Conservation (phyloP, 2,329 filamentous ascomycete species). For the Colletotrichum paranaense region DNA sequence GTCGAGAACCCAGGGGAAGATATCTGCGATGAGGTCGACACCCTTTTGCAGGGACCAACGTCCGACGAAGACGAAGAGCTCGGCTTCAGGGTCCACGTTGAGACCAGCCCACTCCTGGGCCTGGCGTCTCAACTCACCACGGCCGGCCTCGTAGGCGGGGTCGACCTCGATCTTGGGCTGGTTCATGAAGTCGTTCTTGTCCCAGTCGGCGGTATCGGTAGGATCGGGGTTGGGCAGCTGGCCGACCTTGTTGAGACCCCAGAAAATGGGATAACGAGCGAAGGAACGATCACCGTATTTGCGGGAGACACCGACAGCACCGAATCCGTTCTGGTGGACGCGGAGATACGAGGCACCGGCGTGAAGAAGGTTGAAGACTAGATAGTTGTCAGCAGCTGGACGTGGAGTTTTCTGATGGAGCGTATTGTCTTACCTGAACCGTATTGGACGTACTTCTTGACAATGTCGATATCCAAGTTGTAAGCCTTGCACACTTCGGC, state of each 20-base stretch:
- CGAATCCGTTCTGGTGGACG: slow-evolving; percentile 75
- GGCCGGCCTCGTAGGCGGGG: slow-evolving; percentile 62
- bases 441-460: slow-evolving; percentile 72
- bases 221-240: slow-evolving; percentile 75
- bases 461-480: slow-evolving; percentile 67
- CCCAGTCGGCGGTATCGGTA: slow-evolving; percentile 72
- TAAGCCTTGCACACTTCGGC: slow-evolving; percentile 74
- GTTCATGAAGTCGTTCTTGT: slow-evolving; percentile 60
- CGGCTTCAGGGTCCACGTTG: slow-evolving; percentile 68
- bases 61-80: slow-evolving; percentile 76
- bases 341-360: slow-evolving; percentile 74
- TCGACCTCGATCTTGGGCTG: slow-evolving; percentile 63
- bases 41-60: slow-evolving; percentile 79
- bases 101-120: slow-evolving; percentile 77
- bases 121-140: slow-evolving; percentile 66
- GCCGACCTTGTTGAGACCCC: slow-evolving; percentile 72
- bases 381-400: neutral
- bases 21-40: slow-evolving; percentile 75
- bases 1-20: slow-evolving; percentile 72
- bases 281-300: slow-evolving; percentile 76
- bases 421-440: slow-evolving; percentile 55
- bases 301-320: slow-evolving; percentile 74
- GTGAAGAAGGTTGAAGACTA: slow-evolving; percentile 76
- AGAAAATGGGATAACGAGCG: slow-evolving; percentile 76
- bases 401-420: rapidly evolving